Evolutionary conservation across 345 rosid species (phyloP).

Genomic region (Moricandia arvensis): DNA sequence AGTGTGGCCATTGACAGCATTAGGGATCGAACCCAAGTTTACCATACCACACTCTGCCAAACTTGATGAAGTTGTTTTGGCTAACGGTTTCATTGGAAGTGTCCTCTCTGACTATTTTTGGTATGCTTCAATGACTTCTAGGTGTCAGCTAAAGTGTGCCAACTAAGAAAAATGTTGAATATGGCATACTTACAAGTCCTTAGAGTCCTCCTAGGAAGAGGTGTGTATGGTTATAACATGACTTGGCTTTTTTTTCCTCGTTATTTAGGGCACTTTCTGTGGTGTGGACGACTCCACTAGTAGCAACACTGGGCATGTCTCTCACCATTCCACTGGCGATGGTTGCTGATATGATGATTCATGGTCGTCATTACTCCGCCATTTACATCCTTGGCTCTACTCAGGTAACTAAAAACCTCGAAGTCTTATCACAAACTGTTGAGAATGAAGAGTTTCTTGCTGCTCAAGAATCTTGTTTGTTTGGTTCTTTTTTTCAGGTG

Average conservation of each 20-base stretch:
- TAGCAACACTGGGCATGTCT: conserved; percentile 77
- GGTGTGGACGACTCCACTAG: conserved; percentile 87
- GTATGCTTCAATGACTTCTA: conserved; percentile 36
- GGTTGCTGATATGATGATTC: conserved; percentile 81
- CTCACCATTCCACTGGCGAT: conserved; percentile 84
- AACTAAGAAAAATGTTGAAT: background rate
- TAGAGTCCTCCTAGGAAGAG: background rate
- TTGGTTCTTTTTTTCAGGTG: conserved; percentile 48
- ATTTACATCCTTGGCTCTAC: conserved; percentile 69
- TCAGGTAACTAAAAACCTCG: conserved; percentile 47
- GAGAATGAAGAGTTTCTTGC: background rate
- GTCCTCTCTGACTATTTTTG: conserved; percentile 97
- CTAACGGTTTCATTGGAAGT: conserved; percentile 93
- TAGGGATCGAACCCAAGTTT: conserved; percentile 97
- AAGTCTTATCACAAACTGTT: background rate
- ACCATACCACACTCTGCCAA: conserved; percentile 88
- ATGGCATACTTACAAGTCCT: background rate
- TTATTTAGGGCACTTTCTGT: conserved; percentile 69
- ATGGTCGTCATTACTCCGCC: conserved; percentile 66
- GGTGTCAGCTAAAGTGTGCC: background rate
- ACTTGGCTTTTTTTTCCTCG: background rate
- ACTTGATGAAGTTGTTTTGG: conserved; percentile 91
- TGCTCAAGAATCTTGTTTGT: conserved; percentile 1
- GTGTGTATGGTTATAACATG: conserved; percentile 6
- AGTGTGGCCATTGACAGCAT: conserved; percentile 96